Evolutionary conservation across 345 rosid genomes (phyloP).

Genomic region (Eutrema heterophyllum): DNA sequence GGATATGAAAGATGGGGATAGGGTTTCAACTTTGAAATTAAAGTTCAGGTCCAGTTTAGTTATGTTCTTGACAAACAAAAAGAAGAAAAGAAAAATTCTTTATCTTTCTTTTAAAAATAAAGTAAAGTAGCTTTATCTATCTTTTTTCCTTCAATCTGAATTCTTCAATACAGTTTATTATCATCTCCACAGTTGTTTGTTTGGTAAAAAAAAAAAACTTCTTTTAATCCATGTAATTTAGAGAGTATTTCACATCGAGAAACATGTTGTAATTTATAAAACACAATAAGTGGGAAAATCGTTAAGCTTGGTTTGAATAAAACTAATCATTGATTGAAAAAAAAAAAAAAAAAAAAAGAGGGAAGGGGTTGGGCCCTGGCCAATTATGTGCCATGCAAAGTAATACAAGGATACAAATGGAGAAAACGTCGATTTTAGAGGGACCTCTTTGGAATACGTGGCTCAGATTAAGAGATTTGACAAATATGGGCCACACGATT

Average conservation of each 20-base stretch:
- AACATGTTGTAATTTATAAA: not conserved
- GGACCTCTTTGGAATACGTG: constrained; percentile 15
- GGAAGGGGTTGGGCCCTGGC: not conserved
- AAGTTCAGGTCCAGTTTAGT: not conserved
- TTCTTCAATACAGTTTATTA: not conserved
- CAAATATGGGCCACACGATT: constrained; percentile 13
- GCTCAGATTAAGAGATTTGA: no score
- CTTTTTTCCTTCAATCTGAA: not conserved
- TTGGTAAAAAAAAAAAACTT: not conserved
- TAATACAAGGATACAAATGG: constrained; percentile 16
- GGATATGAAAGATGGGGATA: not conserved
- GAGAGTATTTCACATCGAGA: not conserved
- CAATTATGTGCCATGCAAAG: constrained; percentile 21
- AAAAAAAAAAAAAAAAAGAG: not conserved
- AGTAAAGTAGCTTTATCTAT: not conserved
- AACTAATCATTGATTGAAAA: not conserved
- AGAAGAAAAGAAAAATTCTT: not conserved
- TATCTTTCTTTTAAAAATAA: not conserved
- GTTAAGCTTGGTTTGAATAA: not conserved
- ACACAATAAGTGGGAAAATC: not conserved
- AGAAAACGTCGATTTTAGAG: constrained; percentile 18
- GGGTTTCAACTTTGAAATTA: no score
- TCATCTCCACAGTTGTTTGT: not conserved
- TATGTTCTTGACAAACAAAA: not conserved
- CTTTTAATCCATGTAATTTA: not conserved